Evolutionary conservation across 176 grass and related monocot genomes (phyloP), one percentile per base, ranked within the genome.

Genomic region (Rhynchospora breviuscula): DNA sequence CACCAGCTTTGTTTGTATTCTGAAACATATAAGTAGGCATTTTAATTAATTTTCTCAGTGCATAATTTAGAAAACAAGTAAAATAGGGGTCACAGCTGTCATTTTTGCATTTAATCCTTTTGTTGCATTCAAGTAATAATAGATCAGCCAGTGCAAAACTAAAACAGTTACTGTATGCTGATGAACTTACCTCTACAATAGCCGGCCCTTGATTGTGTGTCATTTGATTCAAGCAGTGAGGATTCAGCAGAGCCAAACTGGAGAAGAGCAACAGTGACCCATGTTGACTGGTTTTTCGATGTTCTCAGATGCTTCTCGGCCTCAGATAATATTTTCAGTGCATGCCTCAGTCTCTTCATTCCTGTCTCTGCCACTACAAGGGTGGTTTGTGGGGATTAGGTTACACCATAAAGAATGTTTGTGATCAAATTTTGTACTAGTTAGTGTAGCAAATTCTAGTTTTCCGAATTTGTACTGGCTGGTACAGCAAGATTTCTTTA

Each of bases 261-360:
- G 83, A 99, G 86, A 90, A 99, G 96, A n/a, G 96, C 91, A 83
- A 99, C 96, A 57, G 96, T 95, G 74, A 99, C 90, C 96, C 96
- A 99, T 84, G 96, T 99, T 51, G 91, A 88, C 78, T 99, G 93
- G 84, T 95, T 99, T 87, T 92, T 93, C 87, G 96, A 95, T 83
- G 92, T 88, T 84, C 96, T 99, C 66, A 99, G 79, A 15, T 99
- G 96, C 22, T 99, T 99, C 85, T 99, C 96, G 72, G 96, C 88
- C 78, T 99, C 96, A 22, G 91, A 99, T 51, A 99, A 87, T 73
- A 99, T 89, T 89, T 99, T 95, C 49, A 99, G 71, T 22, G 96
- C 96, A 81, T 95, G 82, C 56, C 96, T 95, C 63, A 99, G 61
- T 88, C 91, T 98, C 82, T 84, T 92, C 94, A 98, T 90, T 76